Evolutionary conservation across 1,284 basidiomycete genomes (phyloP).

Genomic region (Apiotrichum domesticum): DNA sequence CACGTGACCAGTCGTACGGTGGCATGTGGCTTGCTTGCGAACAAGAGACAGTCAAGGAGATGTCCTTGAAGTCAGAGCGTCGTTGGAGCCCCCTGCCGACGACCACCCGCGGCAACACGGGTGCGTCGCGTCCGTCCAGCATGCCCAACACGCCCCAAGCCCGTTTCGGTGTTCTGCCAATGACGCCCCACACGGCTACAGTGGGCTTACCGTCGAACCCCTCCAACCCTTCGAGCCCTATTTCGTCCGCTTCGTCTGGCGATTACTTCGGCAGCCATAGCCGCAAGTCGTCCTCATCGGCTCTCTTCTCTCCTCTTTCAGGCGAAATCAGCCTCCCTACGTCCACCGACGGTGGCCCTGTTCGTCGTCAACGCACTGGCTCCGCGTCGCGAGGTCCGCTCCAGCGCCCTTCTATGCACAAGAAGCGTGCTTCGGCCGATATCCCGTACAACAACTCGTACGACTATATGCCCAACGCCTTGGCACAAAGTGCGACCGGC

Average conservation of each 20-base stretch:
- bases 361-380: conserved; percentile 34
- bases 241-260: conserved; percentile 23
- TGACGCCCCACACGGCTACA: conserved; percentile 41
- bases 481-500: background rate
- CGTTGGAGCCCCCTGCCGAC: conserved; percentile 27
- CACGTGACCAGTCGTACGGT: conserved; percentile 21
- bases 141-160: conserved; percentile 37
- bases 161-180: conserved; percentile 38
- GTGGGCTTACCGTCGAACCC: conserved; percentile 36
- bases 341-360: conserved; percentile 38
- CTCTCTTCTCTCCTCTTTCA: conserved; percentile 30
- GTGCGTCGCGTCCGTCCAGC: conserved; percentile 21
- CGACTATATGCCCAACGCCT: conserved; percentile 19
- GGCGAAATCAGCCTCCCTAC: conserved; percentile 26
- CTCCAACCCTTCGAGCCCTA: conserved; percentile 38
- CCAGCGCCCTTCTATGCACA: conserved; percentile 25
- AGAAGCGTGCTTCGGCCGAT: conserved; percentile 32
- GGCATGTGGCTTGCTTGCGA: conserved; percentile 41
- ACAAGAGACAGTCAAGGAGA: conserved; percentile 32
- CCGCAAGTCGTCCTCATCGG: conserved; percentile 35
- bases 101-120: conserved; percentile 5
- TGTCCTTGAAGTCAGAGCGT: conserved; percentile 25
- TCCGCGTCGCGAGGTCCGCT: conserved; percentile 28
- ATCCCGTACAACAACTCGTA: conserved; percentile 10
- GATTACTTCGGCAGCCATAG: conserved; percentile 41